Conservation (phyloP, 2,329 filamentous ascomycete genomes). For the Sodiomyces alkalinus region DNA sequence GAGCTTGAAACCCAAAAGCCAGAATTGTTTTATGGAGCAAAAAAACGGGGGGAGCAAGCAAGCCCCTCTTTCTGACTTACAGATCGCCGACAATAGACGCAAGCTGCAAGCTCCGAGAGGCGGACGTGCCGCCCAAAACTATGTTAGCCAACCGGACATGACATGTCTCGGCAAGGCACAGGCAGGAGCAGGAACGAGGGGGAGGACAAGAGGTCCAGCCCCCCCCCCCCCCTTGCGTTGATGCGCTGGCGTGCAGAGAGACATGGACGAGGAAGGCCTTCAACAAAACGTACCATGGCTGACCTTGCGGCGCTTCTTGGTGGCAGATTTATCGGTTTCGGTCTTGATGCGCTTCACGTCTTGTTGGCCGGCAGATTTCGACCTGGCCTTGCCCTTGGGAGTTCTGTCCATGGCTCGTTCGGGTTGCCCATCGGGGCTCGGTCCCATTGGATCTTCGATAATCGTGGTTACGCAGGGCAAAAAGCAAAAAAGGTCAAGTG, state of each 20-base stretch:
- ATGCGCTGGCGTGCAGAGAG: conserved; percentile 7
- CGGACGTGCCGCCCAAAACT: conserved; percentile 20
- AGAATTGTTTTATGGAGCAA: too few species aligned
- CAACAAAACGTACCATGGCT: conserved; percentile 74
- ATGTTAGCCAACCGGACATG: conserved; percentile 15
- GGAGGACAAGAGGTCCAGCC: background rate
- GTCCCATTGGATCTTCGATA: conserved; percentile 29
- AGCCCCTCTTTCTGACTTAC: conserved; percentile 55
- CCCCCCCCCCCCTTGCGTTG: conserved; percentile 8
- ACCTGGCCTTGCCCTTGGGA: conserved; percentile 20
- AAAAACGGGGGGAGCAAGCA: conserved; percentile 4
- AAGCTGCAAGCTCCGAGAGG: conserved; percentile 42
- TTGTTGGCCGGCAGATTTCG: conserved; percentile 20
- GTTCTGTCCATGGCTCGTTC: conserved; percentile 17
- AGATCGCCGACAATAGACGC: conserved; percentile 81
- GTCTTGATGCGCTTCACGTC: conserved; percentile 11
- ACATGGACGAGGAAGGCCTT: conserved; percentile 10
- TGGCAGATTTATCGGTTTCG: conserved; percentile 39
- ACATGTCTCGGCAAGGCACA: conserved; percentile 11
- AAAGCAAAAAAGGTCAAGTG: conserved; percentile 16
- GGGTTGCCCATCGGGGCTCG: conserved; percentile 19
- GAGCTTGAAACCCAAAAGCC: too few species aligned
- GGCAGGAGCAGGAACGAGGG: background rate
- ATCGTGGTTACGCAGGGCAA: conserved; percentile 27
- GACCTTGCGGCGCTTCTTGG: conserved; percentile 77